Base-by-base conservation (phyloP, 768 basidiomycete species). In the Fomitopsis pulvina region DNA sequence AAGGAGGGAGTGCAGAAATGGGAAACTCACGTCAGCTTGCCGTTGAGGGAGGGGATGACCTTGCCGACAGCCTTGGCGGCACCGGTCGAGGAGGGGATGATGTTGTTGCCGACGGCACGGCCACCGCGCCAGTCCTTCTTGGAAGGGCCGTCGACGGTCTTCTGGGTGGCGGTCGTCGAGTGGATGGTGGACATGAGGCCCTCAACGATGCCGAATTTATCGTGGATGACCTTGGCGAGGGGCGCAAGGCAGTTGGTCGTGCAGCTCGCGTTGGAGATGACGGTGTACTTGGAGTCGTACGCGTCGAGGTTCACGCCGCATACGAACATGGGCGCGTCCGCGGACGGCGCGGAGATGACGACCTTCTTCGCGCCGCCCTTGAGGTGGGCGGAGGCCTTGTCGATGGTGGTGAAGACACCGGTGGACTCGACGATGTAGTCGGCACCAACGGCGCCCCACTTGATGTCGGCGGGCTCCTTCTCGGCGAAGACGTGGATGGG, bases 211-310 rank as follows among this genome's bases (percentile, higher is more conserved):
- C 87, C 90, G 64, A 90, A 97, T 55, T 91, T 92, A 82, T 98
- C 96, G 72, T 99, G 62, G 76, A 99, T 78, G 69, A 97, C 86
- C 79, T 99, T 99, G 69, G 94, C 95, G 54, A 99, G 82, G 55
- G 95, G 92, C n/a, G 95, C 95, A 52, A 99, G 81, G 73, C 95
- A 99, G 85, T 99, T 99, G 70, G 95, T 99, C 41, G 95, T 98
- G 83, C 95, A 98, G 20, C 94, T 97, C 26, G 95, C 95, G 72
- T 99, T 98, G 60, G 95, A 99, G 71, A 98, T 90, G 61, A 99
- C 91, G 50, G 77, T 80, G 79, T 91, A 81, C 66, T 86, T 83
- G 60, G 92, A 70, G 69, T 96, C 84, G 72, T 99, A 98, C 34
- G 74, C 58, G 54, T 96, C 92, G 57, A 96, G 82, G 77, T 99